phyloP scores from a whole-genome alignment of 176 grass and related monocot species.

The Zoysia japonica region DNA sequence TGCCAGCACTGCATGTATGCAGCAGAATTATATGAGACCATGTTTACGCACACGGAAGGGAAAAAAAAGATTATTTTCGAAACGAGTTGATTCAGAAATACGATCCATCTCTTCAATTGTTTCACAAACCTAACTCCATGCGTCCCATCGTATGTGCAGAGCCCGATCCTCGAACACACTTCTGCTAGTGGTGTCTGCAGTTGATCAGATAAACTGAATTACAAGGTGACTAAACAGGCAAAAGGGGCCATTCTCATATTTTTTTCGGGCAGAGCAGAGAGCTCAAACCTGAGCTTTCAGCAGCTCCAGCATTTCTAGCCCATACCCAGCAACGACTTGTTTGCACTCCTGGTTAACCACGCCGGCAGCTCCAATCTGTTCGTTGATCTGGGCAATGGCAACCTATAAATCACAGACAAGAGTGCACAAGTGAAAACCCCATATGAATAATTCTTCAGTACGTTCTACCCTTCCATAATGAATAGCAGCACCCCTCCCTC shows the following conservation, averaged over 20 bases:
- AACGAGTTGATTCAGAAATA: constrained; percentile 19
- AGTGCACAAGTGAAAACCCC: constrained; percentile 8
- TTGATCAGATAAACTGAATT: constrained; percentile 26
- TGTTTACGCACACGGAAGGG: not conserved
- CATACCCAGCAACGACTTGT: constrained; percentile 70
- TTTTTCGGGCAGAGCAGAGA: constrained; percentile 8
- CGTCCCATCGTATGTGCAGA: constrained; percentile 58
- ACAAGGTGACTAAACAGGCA: not conserved
- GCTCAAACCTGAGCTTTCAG: constrained; percentile 58
- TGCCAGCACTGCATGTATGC: constrained; percentile 44
- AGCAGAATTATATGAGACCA: constrained; percentile 3
- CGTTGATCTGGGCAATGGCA: constrained; percentile 74
- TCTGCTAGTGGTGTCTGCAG: constrained; percentile 60
- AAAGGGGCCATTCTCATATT: not conserved
- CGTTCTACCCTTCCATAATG: too few relatives aligned
- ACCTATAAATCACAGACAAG: constrained; percentile 36
- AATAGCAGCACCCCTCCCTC: too few relatives aligned
- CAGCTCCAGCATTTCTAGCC: constrained; percentile 68
- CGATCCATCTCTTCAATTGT: not conserved
- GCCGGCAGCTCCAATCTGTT: constrained; percentile 75
- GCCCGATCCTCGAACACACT: constrained; percentile 71
- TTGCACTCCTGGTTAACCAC: constrained; percentile 81
- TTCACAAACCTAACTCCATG: constrained; percentile 60
- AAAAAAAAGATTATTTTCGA: not conserved
- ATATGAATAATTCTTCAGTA: not conserved